Conservation (phyloP, 1,284 basidiomycete species). For the Pascua guehoae region DNA sequence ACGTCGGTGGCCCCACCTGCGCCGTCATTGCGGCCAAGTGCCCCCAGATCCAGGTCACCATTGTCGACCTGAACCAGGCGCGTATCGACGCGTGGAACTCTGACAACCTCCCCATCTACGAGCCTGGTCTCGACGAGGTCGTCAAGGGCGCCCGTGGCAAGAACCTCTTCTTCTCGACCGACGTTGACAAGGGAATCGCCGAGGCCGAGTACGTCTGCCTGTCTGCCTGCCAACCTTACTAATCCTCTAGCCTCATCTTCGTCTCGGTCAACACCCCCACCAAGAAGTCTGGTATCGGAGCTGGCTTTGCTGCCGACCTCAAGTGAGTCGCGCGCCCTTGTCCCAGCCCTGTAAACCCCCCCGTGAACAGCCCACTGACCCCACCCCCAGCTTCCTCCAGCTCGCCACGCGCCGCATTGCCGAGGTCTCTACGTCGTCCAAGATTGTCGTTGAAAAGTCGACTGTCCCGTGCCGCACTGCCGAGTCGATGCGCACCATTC, state of each 20-base stretch:
- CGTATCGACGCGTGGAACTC: conserved; percentile 96
- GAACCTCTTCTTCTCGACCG: conserved; percentile 96
- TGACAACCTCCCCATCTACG: conserved; percentile 69
- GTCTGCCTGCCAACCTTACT: background rate
- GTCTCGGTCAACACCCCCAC: conserved; percentile 84
- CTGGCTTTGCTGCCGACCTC: conserved; percentile 95
- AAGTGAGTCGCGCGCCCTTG: conserved; percentile 59
- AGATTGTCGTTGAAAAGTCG: conserved; percentile 99
- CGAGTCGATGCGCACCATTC: conserved; percentile 94
- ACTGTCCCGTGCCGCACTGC: conserved; percentile 98
- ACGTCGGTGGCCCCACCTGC: conserved; percentile 93
- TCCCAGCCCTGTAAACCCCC: conserved; percentile 21
- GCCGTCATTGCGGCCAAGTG: conserved; percentile 66
- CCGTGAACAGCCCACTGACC: conserved; percentile 5
- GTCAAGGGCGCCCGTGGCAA: conserved; percentile 81
- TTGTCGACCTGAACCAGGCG: conserved; percentile 93
- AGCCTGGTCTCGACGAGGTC: conserved; percentile 93
- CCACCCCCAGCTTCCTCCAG: conserved; percentile 75
- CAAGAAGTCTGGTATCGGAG: conserved; percentile 95
- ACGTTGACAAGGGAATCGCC: conserved; percentile 86
- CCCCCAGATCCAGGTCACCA: conserved; percentile 90
- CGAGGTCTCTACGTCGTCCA: conserved; percentile 79
- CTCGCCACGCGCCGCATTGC: conserved; percentile 94
- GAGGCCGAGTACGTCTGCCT: conserved; percentile 67
- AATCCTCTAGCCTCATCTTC: conserved; percentile 53